phyloP scores from a whole-genome alignment of 805 yeast species.

The Yamadazyma nakazawae region DNA sequence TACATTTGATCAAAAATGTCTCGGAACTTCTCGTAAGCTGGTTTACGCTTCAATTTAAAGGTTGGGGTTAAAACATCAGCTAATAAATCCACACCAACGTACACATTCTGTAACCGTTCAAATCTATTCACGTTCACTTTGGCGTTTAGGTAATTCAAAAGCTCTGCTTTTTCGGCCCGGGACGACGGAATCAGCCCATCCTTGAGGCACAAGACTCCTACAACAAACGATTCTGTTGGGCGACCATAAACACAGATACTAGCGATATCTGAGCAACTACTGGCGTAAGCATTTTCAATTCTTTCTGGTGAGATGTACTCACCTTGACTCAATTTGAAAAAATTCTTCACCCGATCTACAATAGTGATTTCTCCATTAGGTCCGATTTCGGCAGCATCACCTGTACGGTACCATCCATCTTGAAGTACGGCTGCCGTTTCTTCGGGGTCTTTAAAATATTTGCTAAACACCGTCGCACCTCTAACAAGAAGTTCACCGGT shows the following conservation, averaged over 20 bases:
- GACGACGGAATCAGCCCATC: slow-evolving; percentile 17
- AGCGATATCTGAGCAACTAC: slow-evolving; percentile 22
- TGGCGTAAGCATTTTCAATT: slow-evolving; percentile 29
- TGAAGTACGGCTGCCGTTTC: slow-evolving; percentile 44
- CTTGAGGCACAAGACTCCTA: slow-evolving; percentile 24
- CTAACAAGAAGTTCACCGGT: slow-evolving; percentile 53
- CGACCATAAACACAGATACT: slow-evolving; percentile 32
- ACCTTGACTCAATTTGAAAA: slow-evolving; percentile 39
- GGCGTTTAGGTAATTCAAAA: slow-evolving; percentile 20
- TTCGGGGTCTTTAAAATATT: slow-evolving; percentile 45
- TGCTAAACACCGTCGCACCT: slow-evolving; percentile 52
- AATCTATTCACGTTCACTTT: slow-evolving; percentile 23
- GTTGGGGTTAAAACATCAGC: slow-evolving; percentile 39
- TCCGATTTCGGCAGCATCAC: slow-evolving; percentile 41
- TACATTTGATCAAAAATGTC: slow-evolving; percentile 28
- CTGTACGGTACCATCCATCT: slow-evolving; percentile 57
- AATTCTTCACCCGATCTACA: slow-evolving; percentile 47
- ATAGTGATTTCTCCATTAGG: slow-evolving; percentile 34
- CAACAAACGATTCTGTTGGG: slow-evolving; percentile 21
- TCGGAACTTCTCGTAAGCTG: slow-evolving; percentile 23
- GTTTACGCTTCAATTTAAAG: slow-evolving; percentile 36
- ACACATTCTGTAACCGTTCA: slow-evolving; percentile 34
- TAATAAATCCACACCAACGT: slow-evolving; percentile 33
- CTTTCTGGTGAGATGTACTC: slow-evolving; percentile 42
- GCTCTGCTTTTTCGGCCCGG: slow-evolving; percentile 18